These are phyloP conservation scores for Hypsizygus ulmarius DNA, from an alignment of 1,284 basidiomycete genomes.

Conservation along the genomic window DNA sequence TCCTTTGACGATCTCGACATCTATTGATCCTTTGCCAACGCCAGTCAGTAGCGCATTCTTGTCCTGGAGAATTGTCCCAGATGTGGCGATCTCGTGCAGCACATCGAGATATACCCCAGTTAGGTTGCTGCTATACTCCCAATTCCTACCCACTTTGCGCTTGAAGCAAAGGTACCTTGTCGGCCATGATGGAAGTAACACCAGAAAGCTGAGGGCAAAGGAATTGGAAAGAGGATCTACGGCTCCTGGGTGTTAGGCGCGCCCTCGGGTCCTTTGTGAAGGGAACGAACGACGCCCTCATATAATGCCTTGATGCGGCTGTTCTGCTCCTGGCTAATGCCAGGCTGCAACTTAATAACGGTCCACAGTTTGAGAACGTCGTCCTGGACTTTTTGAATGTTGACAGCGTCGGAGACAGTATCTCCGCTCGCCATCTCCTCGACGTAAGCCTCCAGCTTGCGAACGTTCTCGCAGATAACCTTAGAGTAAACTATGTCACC, in stretches of 20 bases:
- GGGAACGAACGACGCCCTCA: slow-evolving; percentile 88
- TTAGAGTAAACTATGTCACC: slow-evolving; percentile 96
- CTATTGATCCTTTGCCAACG: slow-evolving; percentile 97
- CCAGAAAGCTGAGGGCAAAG: slow-evolving; percentile 82
- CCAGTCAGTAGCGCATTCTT: slow-evolving; percentile 98
- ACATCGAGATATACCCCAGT: slow-evolving; percentile 96
- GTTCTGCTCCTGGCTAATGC: slow-evolving; percentile 96
- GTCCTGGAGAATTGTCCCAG: slow-evolving; percentile 97
- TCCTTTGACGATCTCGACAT: slow-evolving; percentile 96
- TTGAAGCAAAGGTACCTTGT: slow-evolving; percentile 96
- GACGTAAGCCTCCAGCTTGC: slow-evolving; percentile 97
- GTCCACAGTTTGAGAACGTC: slow-evolving; percentile 97
- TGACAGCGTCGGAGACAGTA: slow-evolving; percentile 76
- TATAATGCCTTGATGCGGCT: slow-evolving; percentile 96
- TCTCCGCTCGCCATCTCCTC: slow-evolving; percentile 98
- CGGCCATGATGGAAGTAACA: slow-evolving; percentile 78
- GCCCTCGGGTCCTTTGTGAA: slow-evolving; percentile 66
- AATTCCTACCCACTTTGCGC: slow-evolving; percentile 93
- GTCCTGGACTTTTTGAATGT: slow-evolving; percentile 96
- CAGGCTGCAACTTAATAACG: slow-evolving; percentile 94
- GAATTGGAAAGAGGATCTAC: slow-evolving; percentile 92
- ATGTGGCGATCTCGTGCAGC: slow-evolving; percentile 95
- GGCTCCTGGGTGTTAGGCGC: slow-evolving; percentile 55
- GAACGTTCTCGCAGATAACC: slow-evolving; percentile 91
- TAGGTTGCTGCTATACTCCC: slow-evolving; percentile 97